Evolutionary conservation across 169 alveolate species (phyloP).

Genomic region (Cryptosporidium viatorum): DNA sequence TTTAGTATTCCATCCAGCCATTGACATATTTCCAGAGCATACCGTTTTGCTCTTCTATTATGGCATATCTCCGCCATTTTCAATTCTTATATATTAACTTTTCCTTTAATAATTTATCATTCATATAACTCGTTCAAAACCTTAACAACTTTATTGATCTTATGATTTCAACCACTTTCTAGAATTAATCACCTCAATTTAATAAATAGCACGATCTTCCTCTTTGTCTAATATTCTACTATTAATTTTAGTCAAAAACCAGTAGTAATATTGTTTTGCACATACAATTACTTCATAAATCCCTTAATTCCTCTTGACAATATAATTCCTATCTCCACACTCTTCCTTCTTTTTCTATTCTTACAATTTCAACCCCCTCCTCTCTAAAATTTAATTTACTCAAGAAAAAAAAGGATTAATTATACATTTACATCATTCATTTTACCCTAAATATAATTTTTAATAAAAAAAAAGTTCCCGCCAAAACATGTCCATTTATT

Average conservation of each 20-base stretch:
- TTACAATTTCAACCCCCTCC: neutral
- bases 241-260: neutral
- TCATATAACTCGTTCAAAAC: neutral
- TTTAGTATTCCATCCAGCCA: slow-evolving; percentile 56
- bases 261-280: neutral
- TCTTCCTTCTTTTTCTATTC: too few relatives aligned
- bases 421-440: neutral
- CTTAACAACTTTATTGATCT: neutral
- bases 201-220: neutral
- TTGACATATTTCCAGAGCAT: slow-evolving; percentile 68
- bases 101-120: neutral
- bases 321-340: neutral
- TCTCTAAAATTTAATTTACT: neutral
- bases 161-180: neutral
- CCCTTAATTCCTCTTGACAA: neutral
- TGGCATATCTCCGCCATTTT: slow-evolving; percentile 39
- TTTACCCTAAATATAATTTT: neutral
- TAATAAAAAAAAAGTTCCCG: neutral
- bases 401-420: neutral
- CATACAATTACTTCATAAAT: neutral
- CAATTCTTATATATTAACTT: neutral
- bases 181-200: neutral
- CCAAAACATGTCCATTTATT: neutral
- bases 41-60: slow-evolving; percentile 68
- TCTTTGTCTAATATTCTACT: neutral